Conservation (phyloP, 306 rosid species). For the Prunus fruticosa region DNA sequence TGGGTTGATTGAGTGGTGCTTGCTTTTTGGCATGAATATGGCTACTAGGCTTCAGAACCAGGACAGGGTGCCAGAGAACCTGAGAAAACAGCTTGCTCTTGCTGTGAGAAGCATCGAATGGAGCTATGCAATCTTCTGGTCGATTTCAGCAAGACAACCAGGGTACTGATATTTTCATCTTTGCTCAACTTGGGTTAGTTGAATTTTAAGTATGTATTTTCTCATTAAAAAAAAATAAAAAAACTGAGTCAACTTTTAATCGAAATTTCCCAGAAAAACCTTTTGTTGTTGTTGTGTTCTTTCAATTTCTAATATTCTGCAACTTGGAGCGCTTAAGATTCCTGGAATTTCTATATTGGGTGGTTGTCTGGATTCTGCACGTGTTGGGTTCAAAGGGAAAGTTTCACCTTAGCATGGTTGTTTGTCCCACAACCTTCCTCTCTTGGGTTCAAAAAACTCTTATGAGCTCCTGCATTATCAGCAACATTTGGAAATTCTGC, state of each 20-base stretch:
- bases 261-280: background rate
- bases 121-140: constrained; percentile 87
- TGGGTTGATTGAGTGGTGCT: constrained; percentile 10
- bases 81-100: constrained; percentile 70
- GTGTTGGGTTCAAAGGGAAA: background rate
- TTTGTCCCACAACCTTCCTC: background rate
- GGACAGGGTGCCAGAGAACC: constrained; percentile 44
- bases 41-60: constrained; percentile 24
- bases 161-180: constrained; percentile 39
- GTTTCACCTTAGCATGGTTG: background rate
- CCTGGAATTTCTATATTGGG: background rate
- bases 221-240: background rate
- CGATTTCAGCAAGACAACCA: constrained; percentile 51
- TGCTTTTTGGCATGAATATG: constrained; percentile 24
- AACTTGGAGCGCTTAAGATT: constrained; percentile 11
- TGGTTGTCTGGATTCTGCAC: background rate
- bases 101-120: constrained; percentile 82
- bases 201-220: background rate
- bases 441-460: background rate
- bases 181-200: background rate
- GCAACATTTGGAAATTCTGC: background rate
- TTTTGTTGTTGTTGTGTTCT: background rate
- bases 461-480: background rate
- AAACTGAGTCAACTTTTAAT: background rate
- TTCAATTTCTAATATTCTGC: constrained; percentile 5